A percentile compares a stretch with the other conserved stretches of the same genome.
Conservation (phyloP, 2,329 filamentous ascomycete species). For the Aspergillus fumigatiaffinis region DNA sequence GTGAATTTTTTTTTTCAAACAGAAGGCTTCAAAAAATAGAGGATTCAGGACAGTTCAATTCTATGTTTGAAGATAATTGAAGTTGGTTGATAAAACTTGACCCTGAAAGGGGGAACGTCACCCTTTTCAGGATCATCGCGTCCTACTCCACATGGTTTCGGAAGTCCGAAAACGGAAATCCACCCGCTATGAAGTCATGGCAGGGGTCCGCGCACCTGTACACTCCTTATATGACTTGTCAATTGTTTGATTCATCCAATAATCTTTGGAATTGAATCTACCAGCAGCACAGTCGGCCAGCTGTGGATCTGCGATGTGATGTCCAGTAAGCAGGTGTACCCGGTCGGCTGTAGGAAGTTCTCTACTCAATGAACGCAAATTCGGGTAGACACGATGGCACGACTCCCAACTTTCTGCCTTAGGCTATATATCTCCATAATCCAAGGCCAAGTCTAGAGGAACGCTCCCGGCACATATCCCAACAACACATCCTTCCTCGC, state of each 20-base stretch:
- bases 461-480: not conserved
- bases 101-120: not conserved
- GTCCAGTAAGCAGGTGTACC: not conserved
- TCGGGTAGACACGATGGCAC: not conserved
- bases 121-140: not conserved
- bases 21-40: not conserved
- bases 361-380: not conserved
- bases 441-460: not conserved
- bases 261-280: slow-evolving; percentile 15
- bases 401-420: not conserved
- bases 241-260: slow-evolving; percentile 2
- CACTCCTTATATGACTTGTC: not conserved
- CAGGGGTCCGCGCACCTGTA: not conserved
- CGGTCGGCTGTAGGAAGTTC: not conserved
- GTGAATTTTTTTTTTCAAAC: not conserved
- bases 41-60: not conserved
- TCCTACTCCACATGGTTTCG: not conserved
- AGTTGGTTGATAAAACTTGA: not conserved
- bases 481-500: not conserved
- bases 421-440: not conserved
- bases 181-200: not conserved
- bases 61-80: not conserved
- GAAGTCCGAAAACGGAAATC: not conserved
- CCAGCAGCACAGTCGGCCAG: slow-evolving; percentile 15
- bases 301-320: slow-evolving; percentile 9